Base-by-base conservation (phyloP, 495 filamentous ascomycete genomes). In the Cudoniella acicularis region DNA sequence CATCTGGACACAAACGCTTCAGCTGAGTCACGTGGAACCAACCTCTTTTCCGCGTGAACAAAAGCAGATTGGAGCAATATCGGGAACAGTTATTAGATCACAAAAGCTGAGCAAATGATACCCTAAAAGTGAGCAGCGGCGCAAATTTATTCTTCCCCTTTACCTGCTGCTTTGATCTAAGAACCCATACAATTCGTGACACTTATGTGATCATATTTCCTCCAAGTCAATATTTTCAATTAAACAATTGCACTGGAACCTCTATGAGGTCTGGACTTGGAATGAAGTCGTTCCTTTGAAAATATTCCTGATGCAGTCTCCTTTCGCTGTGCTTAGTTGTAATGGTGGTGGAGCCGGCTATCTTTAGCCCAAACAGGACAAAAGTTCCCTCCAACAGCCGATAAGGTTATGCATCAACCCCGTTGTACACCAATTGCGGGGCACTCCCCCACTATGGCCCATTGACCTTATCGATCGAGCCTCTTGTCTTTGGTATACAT, bases 311-410 rank as follows among this genome's bases (percentile, higher is more conserved):
- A 66, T 61, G 27, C 17, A 52, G 60, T 43, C 20, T 62, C 23
- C 22, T 22, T 26, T 49, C 22, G 59, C 59, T 11, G 52, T 53
- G 30, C 13, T 21, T 20, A 30, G 18, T 23, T 3, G 20, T 23
- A 18, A 1, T 22, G 24, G 23, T 24, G 43, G 45, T 57, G 53
- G 49, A 60, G 47, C 24, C 24, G 52, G 43, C 27, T 45, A 27
- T 63, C 26, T 10, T 50, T 64, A 56, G 25, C 64, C 64, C 41
- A 41, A 64, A 58, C 6, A 17, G 60, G 64, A 54, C 25, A 67
- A 67, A 63, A 60, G 57, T 30, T 64, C 61, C 61, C 58, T 42
- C 10, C 10, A 4, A 11, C 8, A 16, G 25, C 20, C 16, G n/a
- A 53, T 46, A 13, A 27, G 41, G 17, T 3, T 17, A 47, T 56